Conservation (phyloP, 345 rosid species). For the Hirschfeldia incana region DNA sequence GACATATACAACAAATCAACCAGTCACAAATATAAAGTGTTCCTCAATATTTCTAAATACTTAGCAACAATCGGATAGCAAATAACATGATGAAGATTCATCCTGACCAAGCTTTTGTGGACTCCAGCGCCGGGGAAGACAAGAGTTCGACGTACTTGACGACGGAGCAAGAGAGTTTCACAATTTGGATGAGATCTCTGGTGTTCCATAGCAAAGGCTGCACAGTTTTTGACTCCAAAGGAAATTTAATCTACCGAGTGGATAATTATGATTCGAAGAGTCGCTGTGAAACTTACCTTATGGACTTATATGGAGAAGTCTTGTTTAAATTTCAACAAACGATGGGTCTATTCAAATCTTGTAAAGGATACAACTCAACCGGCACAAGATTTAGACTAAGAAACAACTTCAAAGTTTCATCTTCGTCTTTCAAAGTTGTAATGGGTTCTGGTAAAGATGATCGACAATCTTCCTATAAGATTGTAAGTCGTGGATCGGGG, state of each 20-base stretch:
- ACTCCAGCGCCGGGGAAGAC: not conserved
- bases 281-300: conserved; percentile 50
- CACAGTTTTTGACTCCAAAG: conserved; percentile 55
- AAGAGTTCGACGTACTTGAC: conserved; percentile 34
- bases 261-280: conserved; percentile 53
- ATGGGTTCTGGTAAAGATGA: conserved; percentile 20
- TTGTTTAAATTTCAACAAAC: conserved; percentile 50
- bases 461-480: conserved; percentile 26
- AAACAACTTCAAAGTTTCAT: conserved; percentile 35
- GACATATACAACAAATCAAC: not conserved
- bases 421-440: conserved; percentile 29
- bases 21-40: not conserved
- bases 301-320: conserved; percentile 51
- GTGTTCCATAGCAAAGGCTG: conserved; percentile 56
- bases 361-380: conserved; percentile 43
- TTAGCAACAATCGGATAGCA: not conserved
- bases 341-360: conserved; percentile 40
- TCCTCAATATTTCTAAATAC: conserved; percentile 11
- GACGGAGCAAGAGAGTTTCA: conserved; percentile 49
- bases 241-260: conserved; percentile 55
- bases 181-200: conserved; percentile 69
- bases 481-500: conserved; percentile 25
- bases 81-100: conserved; percentile 45
- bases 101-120: conserved; percentile 31
- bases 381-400: conserved; percentile 42